Evolutionary conservation across 2,329 filamentous ascomycete species (phyloP).

Genomic region (Fusarium phyllophilum): DNA sequence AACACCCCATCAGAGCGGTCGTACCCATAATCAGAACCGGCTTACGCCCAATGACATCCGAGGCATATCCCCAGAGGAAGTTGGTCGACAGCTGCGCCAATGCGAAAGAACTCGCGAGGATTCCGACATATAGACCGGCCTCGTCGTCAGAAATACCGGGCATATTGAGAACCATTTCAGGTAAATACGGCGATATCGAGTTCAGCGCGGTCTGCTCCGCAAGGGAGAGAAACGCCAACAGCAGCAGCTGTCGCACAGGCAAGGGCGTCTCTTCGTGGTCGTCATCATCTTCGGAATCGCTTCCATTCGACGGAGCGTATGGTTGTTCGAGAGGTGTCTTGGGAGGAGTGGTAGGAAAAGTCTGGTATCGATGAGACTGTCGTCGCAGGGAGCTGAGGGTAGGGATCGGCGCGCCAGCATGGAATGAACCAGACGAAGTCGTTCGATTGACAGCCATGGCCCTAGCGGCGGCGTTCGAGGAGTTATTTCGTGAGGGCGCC

Average conservation of each 20-base stretch:
- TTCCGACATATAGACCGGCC: constrained; percentile 87
- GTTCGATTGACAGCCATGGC: constrained; percentile 34
- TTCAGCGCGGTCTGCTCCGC: constrained; percentile 97
- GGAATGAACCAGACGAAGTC: constrained; percentile 59
- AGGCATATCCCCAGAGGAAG: constrained; percentile 68
- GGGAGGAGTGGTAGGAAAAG: constrained; percentile 80
- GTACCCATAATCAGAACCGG: constrained; percentile 83
- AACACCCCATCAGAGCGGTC: constrained; percentile 81
- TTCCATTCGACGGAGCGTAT: constrained; percentile 42
- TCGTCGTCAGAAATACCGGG: constrained; percentile 77
- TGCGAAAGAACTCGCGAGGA: constrained; percentile 91
- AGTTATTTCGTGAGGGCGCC: constrained; percentile 28
- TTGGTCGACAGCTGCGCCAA: constrained; percentile 93
- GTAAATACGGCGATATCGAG: constrained; percentile 94
- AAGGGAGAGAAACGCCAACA: constrained; percentile 88
- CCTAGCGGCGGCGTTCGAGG: constrained; percentile 12
- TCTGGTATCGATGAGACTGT: constrained; percentile 75
- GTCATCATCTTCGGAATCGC: constrained; percentile 44
- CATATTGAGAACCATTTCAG: constrained; percentile 89
- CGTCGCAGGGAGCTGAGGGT: constrained; percentile 51
- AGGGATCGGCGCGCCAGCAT: constrained; percentile 62
- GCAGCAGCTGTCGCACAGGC: constrained; percentile 81
- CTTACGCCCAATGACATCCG: constrained; percentile 77
- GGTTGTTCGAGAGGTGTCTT: constrained; percentile 68
- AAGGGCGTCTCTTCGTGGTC: constrained; percentile 75